Conservation (phyloP, 495 filamentous ascomycete genomes). For the Pyronema domesticum region DNA sequence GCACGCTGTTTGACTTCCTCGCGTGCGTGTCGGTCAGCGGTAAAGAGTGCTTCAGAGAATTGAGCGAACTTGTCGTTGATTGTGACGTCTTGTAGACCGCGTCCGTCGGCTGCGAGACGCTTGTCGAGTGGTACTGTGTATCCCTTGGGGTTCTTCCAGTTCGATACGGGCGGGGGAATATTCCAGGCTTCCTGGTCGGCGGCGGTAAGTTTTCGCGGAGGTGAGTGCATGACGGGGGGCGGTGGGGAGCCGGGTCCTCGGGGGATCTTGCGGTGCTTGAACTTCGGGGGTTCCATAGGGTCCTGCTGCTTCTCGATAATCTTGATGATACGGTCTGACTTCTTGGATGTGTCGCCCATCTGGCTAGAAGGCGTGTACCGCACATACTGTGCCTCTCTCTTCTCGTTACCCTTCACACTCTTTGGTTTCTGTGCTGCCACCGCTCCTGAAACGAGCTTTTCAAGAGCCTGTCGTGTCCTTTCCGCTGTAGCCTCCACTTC, state of each 20-base stretch:
- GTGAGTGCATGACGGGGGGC: constrained; percentile 87
- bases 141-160: constrained; percentile 99
- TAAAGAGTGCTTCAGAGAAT: constrained; percentile 85
- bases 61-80: constrained; percentile 99
- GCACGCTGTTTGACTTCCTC: constrained; percentile 88
- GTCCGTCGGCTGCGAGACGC: constrained; percentile 85
- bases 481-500: constrained; percentile 67
- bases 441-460: constrained; percentile 63
- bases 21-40: constrained; percentile 82
- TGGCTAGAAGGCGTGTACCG: constrained; percentile 90
- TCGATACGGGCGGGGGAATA: constrained; percentile 83
- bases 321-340: constrained; percentile 95
- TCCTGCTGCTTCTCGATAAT: constrained; percentile 89
- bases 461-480: constrained; percentile 70
- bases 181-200: constrained; percentile 96
- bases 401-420: constrained; percentile 59
- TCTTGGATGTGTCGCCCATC: constrained; percentile 77
- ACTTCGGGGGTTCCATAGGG: constrained; percentile 96
- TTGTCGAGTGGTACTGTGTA: constrained; percentile 96
- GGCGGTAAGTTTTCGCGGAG: constrained; percentile 83
- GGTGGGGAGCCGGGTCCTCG: constrained; percentile 84
- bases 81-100: constrained; percentile 79
- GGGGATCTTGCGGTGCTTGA: constrained; percentile 97
- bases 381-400: constrained; percentile 80
- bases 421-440: constrained; percentile 90